phyloP scores from a whole-genome alignment of 2,329 filamentous ascomycete species.

The Thielaviopsis populi region DNA sequence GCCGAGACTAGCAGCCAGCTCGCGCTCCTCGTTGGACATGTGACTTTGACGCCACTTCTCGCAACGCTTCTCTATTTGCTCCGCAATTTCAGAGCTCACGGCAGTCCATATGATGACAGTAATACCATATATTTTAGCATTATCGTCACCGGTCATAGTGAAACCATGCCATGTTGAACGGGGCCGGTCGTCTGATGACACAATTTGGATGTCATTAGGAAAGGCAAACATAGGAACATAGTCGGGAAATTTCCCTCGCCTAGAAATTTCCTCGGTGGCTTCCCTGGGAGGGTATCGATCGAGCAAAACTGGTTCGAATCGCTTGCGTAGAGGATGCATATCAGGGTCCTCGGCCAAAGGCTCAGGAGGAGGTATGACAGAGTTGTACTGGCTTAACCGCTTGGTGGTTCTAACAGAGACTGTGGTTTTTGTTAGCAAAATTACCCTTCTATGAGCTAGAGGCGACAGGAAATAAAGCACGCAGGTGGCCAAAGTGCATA shows the following conservation, averaged over 20 bases:
- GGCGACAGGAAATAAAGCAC: not conserved
- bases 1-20: constrained; percentile 80
- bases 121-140: constrained; percentile 81
- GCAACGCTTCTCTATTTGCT: constrained; percentile 67
- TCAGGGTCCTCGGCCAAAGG: constrained; percentile 77
- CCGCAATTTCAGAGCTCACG: constrained; percentile 63
- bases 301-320: constrained; percentile 89
- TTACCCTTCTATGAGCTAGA: constrained; percentile 7
- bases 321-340: constrained; percentile 88
- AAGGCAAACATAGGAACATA: constrained; percentile 99
- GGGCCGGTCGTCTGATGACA: constrained; percentile 85
- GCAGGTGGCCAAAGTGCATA: not conserved
- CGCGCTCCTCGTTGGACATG: constrained; percentile 81
- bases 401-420: constrained; percentile 62
- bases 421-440: constrained; percentile 21
- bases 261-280: constrained; percentile 62
- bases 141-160: constrained; percentile 89
- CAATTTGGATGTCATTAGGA: constrained; percentile 92
- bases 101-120: constrained; percentile 89
- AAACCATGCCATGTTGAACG: constrained; percentile 98
- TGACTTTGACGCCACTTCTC: constrained; percentile 73
- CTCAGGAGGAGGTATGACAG: constrained; percentile 86
- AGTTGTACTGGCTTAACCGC: constrained; percentile 93
- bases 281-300: constrained; percentile 83
- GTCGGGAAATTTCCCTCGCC: constrained; percentile 79